A percentile compares a stretch with the other conserved stretches of the same genome.
Conservation (phyloP, 2,329 filamentous ascomycete species). For the Blastomyces percursus region DNA sequence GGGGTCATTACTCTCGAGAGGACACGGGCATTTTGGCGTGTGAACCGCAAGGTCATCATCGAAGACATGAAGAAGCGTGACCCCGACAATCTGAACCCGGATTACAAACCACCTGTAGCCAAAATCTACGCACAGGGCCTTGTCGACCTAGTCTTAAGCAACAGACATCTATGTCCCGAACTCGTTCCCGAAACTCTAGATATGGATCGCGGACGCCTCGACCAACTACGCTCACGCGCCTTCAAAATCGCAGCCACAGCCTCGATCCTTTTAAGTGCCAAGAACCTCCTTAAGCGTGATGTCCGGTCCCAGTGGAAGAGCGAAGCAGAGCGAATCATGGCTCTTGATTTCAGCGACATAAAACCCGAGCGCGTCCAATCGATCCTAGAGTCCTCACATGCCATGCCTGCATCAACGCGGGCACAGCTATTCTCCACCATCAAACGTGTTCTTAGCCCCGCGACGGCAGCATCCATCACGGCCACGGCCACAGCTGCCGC, state of each 20-base stretch:
- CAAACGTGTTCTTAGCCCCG: conserved; percentile 45
- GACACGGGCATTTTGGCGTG: conserved; percentile 46
- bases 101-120: conserved; percentile 25
- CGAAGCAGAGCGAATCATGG: conserved; percentile 49
- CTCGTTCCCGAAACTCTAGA: conserved; percentile 50
- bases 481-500: conserved; percentile 20
- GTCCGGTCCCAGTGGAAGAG: conserved; percentile 53
- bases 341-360: conserved; percentile 35
- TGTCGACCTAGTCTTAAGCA: conserved; percentile 47
- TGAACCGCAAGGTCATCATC: conserved; percentile 28
- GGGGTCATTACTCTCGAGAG: conserved; percentile 42
- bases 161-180: conserved; percentile 40
- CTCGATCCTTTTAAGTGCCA: conserved; percentile 52
- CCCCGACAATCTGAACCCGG: conserved; percentile 27
- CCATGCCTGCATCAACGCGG: conserved; percentile 37
- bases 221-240: conserved; percentile 42
- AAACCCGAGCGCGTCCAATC: conserved; percentile 34
- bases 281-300: conserved; percentile 55
- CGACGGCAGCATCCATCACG: conserved; percentile 31
- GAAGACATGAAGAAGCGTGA: conserved; percentile 43
- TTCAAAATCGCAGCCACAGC: conserved; percentile 51
- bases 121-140: conserved; percentile 50
- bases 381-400: conserved; percentile 39
- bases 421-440: conserved; percentile 38
- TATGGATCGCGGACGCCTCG: conserved; percentile 45